phyloP scores from a whole-genome alignment of 2,329 filamentous ascomycete genomes.

The Diaporthe humulicola region DNA sequence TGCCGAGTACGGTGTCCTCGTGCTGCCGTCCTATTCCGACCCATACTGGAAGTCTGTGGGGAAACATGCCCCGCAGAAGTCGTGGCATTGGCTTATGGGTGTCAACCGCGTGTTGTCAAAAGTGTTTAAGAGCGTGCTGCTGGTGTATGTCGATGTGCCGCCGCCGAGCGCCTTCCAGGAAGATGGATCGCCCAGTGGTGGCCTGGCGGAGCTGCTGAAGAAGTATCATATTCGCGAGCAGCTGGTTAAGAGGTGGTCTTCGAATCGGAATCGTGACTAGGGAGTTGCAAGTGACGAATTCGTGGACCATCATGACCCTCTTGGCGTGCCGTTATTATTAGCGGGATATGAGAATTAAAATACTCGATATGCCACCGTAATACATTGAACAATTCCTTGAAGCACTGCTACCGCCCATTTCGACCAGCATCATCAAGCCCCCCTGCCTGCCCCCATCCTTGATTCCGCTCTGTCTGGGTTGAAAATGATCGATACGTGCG shows the following conservation, averaged over 20 bases:
- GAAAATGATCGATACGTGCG: constrained; percentile 50
- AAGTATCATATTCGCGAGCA: constrained; percentile 48
- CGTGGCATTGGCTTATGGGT: constrained; percentile 89
- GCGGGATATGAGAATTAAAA: too few species aligned
- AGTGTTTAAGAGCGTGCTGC: constrained; percentile 88
- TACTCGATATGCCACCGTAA: neutral
- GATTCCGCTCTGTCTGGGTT: neutral
- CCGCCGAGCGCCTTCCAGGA: constrained; percentile 67
- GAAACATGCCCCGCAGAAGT: constrained; percentile 61
- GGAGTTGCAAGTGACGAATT: neutral
- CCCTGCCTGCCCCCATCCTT: neutral
- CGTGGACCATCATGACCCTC: too few species aligned
- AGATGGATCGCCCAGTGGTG: constrained; percentile 55
- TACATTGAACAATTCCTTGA: neutral
- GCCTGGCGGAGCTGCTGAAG: constrained; percentile 69
- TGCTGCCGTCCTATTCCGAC: constrained; percentile 86
- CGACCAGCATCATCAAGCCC: neutral
- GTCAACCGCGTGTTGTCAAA: constrained; percentile 91
- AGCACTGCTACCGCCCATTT: neutral
- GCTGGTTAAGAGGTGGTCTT: constrained; percentile 49
- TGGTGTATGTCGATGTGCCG: constrained; percentile 94
- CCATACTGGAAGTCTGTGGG: constrained; percentile 76
- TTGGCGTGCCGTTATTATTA: too few species aligned
- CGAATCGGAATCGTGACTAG: constrained; percentile 46
- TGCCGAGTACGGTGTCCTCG: constrained; percentile 89